A percentile compares a stretch with the other conserved stretches of the same genome.
phyloP scores from a whole-genome alignment of 176 grass and related monocot species.

The Cenchrus fungigraminus region DNA sequence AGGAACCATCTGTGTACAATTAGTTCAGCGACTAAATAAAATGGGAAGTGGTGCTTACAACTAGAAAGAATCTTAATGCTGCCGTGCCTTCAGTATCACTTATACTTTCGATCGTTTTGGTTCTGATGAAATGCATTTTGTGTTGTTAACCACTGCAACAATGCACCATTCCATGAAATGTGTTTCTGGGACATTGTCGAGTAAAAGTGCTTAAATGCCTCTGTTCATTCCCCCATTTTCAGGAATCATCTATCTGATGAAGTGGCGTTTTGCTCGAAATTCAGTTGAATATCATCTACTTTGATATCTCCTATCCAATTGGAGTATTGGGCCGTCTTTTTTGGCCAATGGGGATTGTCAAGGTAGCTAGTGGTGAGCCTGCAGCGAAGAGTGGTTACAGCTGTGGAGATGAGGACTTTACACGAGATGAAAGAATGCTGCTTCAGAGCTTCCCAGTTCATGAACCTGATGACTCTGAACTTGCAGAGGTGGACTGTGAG shows the following conservation, averaged over 20 bases:
- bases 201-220: neutral
- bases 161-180: neutral
- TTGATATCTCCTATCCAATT: slow-evolving; percentile 28
- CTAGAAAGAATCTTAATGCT: neutral
- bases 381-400: neutral
- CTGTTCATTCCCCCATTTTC: neutral
- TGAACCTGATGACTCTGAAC: slow-evolving; percentile 57
- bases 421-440: slow-evolving; percentile 53
- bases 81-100: neutral
- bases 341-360: slow-evolving; percentile 71
- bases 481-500: slow-evolving; percentile 65
- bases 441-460: slow-evolving; percentile 40
- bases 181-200: neutral
- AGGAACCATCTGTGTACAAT: neutral
- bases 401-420: slow-evolving; percentile 42
- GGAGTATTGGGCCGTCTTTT: neutral
- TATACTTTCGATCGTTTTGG: neutral
- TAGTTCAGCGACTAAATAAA: neutral
- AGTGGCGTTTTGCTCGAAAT: slow-evolving; percentile 10
- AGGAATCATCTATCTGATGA: slow-evolving; percentile 44
- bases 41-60: neutral
- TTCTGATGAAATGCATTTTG: neutral
- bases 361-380: slow-evolving; percentile 27
- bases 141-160: neutral
- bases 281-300: slow-evolving; percentile 2